These are phyloP conservation scores for Aspergillus costaricaensis DNA, from an alignment of 2,329 filamentous ascomycete species.

Conservation along the genomic window DNA sequence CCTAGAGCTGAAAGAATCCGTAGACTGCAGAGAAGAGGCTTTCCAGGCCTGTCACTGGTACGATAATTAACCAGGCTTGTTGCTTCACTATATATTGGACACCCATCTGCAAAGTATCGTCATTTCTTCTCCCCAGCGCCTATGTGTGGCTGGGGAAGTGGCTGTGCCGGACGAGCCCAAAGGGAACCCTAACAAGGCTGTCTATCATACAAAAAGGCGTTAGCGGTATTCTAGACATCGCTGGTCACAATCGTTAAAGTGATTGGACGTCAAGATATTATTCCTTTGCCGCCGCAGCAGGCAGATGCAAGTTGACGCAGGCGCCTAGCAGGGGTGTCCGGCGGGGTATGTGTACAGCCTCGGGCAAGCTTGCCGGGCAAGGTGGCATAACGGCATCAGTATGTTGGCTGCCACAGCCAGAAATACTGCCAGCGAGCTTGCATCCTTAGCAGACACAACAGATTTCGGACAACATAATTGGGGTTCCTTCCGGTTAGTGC, in stretches of 20 bases:
- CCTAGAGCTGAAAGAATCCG: too few species aligned
- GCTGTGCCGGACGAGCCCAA: not conserved
- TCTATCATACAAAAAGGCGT: not conserved
- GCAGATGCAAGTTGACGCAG: not conserved
- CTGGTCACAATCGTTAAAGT: not conserved
- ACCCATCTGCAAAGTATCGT: not conserved
- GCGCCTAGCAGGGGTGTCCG: not conserved
- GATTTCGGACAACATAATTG: too few species aligned
- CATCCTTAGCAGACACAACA: too few species aligned
- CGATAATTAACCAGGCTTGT: too few species aligned
- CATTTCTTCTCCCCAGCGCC: not conserved
- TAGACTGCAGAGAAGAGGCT: too few species aligned
- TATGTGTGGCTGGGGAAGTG: not conserved
- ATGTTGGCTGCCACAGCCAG: too few species aligned
- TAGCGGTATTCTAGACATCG: too few species aligned
- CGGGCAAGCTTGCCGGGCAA: not conserved
- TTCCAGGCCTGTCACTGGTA: too few species aligned
- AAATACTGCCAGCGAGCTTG: too few species aligned
- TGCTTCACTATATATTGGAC: too few species aligned
- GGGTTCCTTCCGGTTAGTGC: too few species aligned
- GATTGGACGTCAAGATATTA: not conserved
- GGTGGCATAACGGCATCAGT: too few species aligned
- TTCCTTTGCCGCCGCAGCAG: not conserved
- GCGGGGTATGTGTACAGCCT: not conserved
- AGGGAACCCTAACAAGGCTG: not conserved